phyloP scores from a whole-genome alignment of 208 protist species.

The Tritrichomonas foetus region DNA sequence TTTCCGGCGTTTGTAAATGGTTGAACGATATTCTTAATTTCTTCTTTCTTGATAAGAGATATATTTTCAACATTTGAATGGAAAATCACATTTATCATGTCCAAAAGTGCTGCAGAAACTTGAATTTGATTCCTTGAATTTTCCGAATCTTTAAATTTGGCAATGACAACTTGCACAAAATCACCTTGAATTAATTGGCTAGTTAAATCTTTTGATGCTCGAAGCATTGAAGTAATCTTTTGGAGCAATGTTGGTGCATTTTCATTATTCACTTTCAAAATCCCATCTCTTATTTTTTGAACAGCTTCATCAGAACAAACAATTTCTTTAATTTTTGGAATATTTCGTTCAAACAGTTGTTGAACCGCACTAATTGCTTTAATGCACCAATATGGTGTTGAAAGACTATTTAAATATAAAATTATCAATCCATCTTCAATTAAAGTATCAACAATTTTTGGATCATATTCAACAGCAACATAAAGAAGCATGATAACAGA shows the following conservation, averaged over 20 bases:
- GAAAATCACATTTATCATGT: no score
- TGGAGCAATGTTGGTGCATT: constrained; percentile 13
- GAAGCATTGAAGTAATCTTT: neutral
- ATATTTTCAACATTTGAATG: no score
- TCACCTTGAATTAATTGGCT: no score
- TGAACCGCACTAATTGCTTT: neutral
- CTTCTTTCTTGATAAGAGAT: no score
- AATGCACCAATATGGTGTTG: neutral
- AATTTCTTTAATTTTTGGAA: neutral
- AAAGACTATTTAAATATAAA: neutral
- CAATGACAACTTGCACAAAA: no score
- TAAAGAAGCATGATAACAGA: neutral
- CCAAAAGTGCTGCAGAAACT: no score
- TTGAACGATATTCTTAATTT: no score
- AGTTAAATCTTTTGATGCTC: neutral
- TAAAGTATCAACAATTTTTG: neutral
- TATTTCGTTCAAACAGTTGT: neutral
- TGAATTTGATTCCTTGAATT: no score
- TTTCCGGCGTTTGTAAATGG: no score
- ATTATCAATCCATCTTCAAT: neutral
- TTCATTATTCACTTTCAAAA: neutral
- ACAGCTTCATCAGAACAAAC: neutral
- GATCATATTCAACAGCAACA: neutral
- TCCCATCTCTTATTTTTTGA: neutral
- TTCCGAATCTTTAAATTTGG: no score